Evolutionary conservation across 331 rosid genomes (phyloP).

Genomic region (Telfairia occidentalis): DNA sequence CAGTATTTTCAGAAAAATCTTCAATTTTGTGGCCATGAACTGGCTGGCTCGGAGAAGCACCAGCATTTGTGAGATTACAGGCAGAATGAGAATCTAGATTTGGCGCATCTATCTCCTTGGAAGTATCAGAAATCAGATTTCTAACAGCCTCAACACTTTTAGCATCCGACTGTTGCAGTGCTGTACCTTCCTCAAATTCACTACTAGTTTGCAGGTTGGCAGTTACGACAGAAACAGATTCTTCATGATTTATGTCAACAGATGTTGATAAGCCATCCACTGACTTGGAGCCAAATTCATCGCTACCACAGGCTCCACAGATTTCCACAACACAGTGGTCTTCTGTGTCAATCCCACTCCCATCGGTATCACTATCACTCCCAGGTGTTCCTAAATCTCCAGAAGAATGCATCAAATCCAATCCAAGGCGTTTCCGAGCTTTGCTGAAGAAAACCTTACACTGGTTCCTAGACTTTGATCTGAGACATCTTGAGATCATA

Average conservation of each 20-base stretch:
- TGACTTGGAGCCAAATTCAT: conserved; percentile 42
- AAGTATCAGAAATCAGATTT: conserved; percentile 25
- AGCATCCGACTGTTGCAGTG: conserved; percentile 12
- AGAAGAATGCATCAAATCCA: conserved; percentile 46
- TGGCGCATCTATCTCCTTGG: conserved; percentile 22
- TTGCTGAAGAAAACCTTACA: conserved; percentile 92
- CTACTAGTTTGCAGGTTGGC: conserved; percentile 22
- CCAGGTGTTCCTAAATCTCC: conserved; percentile 37
- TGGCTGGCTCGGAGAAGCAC: conserved; percentile 22
- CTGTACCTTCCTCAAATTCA: conserved; percentile 3
- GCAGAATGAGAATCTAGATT: conserved; percentile 23
- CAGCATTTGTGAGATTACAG: conserved; percentile 17
- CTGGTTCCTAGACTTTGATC: conserved; percentile 67
- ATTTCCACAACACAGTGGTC: conserved; percentile 54
- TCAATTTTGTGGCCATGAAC: conserved; percentile 18
- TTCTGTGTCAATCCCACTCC: conserved; percentile 68
- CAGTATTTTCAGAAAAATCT: conserved; percentile 14
- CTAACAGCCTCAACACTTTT: conserved; percentile 17
- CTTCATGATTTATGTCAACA: conserved; percentile 28
- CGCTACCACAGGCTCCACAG: conserved; percentile 37
- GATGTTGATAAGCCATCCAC: conserved; percentile 37
- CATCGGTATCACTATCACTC: conserved; percentile 43
- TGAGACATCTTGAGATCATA: conserved; percentile 50
- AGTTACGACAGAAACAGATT: conserved; percentile 33
- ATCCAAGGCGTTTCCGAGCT: conserved; percentile 79